Percentiles rank a stretch among this genome's conserved stretches.
These are phyloP conservation scores for Podochytrium sp. DNA, from an alignment of 192 early-diverging fungal genomes.

Conservation along the genomic window DNA sequence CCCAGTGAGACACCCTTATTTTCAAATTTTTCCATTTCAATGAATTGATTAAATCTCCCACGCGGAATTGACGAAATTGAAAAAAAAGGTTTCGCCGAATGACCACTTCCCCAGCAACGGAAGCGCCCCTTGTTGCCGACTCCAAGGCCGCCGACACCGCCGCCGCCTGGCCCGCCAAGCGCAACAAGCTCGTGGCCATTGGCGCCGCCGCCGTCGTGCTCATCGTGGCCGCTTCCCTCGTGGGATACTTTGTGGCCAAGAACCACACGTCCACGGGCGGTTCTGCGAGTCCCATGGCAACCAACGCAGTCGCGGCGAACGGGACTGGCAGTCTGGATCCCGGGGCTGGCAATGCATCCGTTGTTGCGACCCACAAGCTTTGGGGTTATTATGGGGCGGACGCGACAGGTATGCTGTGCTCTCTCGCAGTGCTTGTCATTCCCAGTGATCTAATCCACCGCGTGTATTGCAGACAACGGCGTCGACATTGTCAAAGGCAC, in stretches of 20 bases:
- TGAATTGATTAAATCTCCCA: too few relatives aligned
- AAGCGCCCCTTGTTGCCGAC: neutral
- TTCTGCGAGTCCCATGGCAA: neutral
- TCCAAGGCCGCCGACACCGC: neutral
- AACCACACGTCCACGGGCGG: neutral
- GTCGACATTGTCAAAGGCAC: slow-evolving; percentile 4
- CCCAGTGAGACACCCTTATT: too few relatives aligned
- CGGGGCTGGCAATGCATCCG: neutral
- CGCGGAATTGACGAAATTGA: too few relatives aligned
- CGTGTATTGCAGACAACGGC: neutral
- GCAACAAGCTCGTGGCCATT: slow-evolving; percentile 12
- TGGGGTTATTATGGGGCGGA: slow-evolving; percentile 15
- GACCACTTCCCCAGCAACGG: too few relatives aligned
- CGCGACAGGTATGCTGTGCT: neutral
- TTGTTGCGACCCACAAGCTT: neutral
- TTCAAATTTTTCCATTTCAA: too few relatives aligned
- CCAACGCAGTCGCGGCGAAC: neutral
- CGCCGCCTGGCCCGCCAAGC: neutral
- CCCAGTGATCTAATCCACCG: neutral
- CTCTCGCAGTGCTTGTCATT: neutral
- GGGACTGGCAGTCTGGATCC: neutral
- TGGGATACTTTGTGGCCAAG: slow-evolving; percentile 1
- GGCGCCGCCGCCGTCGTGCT: neutral
- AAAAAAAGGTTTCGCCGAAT: too few relatives aligned
- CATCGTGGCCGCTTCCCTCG: neutral